A percentile compares a stretch with the other conserved stretches of the same genome.
Evolutionary conservation across 1,139 yeast genomes (phyloP).

Genomic region (Suhomyces yuchorum): DNA sequence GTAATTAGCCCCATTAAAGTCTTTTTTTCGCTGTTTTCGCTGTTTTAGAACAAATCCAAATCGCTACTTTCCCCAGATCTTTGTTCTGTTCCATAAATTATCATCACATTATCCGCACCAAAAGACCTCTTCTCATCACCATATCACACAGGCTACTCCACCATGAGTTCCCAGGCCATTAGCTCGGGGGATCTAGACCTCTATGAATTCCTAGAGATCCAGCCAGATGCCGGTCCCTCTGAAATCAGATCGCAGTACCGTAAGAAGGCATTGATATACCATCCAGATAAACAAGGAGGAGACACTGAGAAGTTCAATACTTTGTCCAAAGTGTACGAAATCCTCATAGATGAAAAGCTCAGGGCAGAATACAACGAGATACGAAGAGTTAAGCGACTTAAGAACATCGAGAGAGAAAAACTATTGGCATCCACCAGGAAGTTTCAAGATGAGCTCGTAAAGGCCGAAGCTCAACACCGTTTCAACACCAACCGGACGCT

Average conservation of each 20-base stretch:
- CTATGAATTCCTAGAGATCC: slow-evolving; percentile 35
- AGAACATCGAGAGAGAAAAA: slow-evolving; percentile 17
- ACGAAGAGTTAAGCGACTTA: slow-evolving; percentile 20
- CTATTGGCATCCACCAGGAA: slow-evolving; percentile 30
- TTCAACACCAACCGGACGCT: slow-evolving; percentile 8
- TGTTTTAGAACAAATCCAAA: too few species aligned
- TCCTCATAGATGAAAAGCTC: slow-evolving; percentile 35
- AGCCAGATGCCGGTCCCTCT: slow-evolving; percentile 20
- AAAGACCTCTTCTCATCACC: background rate
- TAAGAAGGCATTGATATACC: slow-evolving; percentile 24
- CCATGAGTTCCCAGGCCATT: slow-evolving; percentile 16
- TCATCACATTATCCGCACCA: background rate
- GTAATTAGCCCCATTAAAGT: too few species aligned
- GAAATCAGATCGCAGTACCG: slow-evolving; percentile 25
- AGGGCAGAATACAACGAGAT: slow-evolving; percentile 40
- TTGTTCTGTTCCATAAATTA: background rate
- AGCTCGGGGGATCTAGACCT: slow-evolving; percentile 36
- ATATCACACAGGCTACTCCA: background rate
- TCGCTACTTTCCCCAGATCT: background rate
- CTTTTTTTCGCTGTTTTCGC: too few species aligned
- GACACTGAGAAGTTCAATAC: slow-evolving; percentile 41
- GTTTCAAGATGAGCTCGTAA: slow-evolving; percentile 38
- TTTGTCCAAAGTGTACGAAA: slow-evolving; percentile 40
- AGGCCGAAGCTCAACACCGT: slow-evolving; percentile 27
- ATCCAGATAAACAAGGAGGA: slow-evolving; percentile 53